Conservation (phyloP, 768 basidiomycete species). For the Mycena galericulata region DNA sequence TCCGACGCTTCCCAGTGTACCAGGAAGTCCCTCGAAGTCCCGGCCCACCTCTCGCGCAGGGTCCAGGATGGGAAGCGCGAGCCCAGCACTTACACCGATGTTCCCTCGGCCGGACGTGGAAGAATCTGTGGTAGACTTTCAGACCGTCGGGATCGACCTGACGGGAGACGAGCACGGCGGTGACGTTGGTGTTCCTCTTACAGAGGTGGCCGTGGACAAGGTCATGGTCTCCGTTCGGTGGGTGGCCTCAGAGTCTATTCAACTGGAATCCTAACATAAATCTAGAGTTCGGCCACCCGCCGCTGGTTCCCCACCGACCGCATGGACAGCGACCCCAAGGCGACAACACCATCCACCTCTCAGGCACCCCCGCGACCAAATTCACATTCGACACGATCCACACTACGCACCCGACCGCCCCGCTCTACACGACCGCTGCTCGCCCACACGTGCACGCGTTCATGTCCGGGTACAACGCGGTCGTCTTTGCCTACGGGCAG, state of each 20-base stretch:
- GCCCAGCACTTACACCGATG: slow-evolving; percentile 25
- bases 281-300: slow-evolving; percentile 74
- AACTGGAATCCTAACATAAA: slow-evolving; percentile 14
- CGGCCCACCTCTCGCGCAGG: slow-evolving; percentile 34
- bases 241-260: slow-evolving; percentile 22
- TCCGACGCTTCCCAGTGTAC: slow-evolving; percentile 24
- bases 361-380: slow-evolving; percentile 55
- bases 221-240: slow-evolving; percentile 89
- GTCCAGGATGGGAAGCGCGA: slow-evolving; percentile 28
- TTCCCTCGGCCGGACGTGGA: slow-evolving; percentile 56
- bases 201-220: slow-evolving; percentile 83
- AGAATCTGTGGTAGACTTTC: slow-evolving; percentile 80
- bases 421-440: slow-evolving; percentile 81
- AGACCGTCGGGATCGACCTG: slow-evolving; percentile 78
- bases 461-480: slow-evolving; percentile 97
- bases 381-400: slow-evolving; percentile 84
- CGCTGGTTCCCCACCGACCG: slow-evolving; percentile 52
- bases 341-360: slow-evolving; percentile 67
- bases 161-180: slow-evolving; percentile 53
- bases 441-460: slow-evolving; percentile 87
- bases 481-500: slow-evolving; percentile 95
- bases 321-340: slow-evolving; percentile 65
- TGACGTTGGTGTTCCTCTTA: slow-evolving; percentile 45
- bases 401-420: slow-evolving; percentile 83
- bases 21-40: slow-evolving; percentile 40